Evolutionary conservation across 495 filamentous ascomycete species (phyloP), one percentile per base, ranked within the genome.

Genomic region (Podospora pseudocomata): DNA sequence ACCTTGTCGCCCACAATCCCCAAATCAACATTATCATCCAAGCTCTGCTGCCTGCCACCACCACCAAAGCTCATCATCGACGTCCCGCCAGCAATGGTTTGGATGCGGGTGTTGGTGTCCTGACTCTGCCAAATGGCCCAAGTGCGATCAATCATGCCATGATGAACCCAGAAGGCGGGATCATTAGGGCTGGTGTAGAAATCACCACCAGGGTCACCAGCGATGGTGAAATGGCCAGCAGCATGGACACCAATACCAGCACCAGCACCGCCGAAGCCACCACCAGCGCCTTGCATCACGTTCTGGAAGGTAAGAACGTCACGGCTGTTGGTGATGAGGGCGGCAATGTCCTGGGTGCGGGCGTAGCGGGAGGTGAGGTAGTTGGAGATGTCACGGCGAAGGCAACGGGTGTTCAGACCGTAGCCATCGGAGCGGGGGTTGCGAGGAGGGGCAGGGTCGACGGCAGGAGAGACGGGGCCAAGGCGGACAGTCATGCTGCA

Each of bases 41-140:
- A 65, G 19, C 71, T 76, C 75, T 78, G 75, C 65, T 54, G 60
- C 62, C 76, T 71, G 1, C 72, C 66, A 0, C 80, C 77, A 2
- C 72, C 66, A 0, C 80, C 77, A 60, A 76, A 71, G 6, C 71
- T 69, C 69, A 78, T 74, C 78, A 81, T 82, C 11, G 68, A 73
- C 28, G 74, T 80, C n/a, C 76, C 75, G 1, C 81, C 80, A 2
- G 75, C 70, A 59, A 82, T 79, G 16, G 78, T 72, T 58, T 68
- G 54, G 67, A 71, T 67, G 27, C 81, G 64, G 15, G 72, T 78
- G 49, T 71, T 62, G 11, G 79, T 70, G 68, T 82, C 76, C 67
- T 82, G 76, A 20, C 63, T 68, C 72, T 92, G 89, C 90, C 90
- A 92, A 56, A 89, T 87, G 78, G 84, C 84, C 84, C 85, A 92